A percentile compares a stretch with the other conserved stretches of the same genome.
These are phyloP conservation scores for Arabidopsis suecica DNA, from an alignment of 345 rosid genomes.

Conservation along the genomic window DNA sequence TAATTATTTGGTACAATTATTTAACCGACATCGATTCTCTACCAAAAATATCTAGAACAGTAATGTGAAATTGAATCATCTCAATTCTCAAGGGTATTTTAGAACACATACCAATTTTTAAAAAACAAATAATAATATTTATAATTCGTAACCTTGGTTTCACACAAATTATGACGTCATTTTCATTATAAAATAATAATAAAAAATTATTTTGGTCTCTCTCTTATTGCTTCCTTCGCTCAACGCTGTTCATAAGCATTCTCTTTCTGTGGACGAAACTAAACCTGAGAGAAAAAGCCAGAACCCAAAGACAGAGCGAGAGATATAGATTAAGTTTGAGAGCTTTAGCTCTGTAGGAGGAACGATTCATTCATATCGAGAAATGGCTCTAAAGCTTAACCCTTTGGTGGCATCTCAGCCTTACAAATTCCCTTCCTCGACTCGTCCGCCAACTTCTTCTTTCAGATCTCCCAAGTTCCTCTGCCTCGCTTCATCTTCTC, in stretches of 20 bases:
- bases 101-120: slow-evolving; percentile 8
- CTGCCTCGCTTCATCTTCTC: slow-evolving; percentile 59
- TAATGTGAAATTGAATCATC: slow-evolving; percentile 29
- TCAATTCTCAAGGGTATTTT: slow-evolving; percentile 43
- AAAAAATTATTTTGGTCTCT: neutral
- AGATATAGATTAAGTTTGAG: neutral
- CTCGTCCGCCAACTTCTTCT: slow-evolving; percentile 60
- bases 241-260: slow-evolving; percentile 34
- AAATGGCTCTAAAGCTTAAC: slow-evolving; percentile 77
- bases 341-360: neutral
- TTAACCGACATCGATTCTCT: slow-evolving; percentile 9
- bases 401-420: slow-evolving; percentile 57
- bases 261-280: slow-evolving; percentile 50
- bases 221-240: slow-evolving; percentile 15
- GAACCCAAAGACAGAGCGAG: slow-evolving; percentile 8
- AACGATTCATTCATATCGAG: neutral
- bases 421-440: slow-evolving; percentile 58
- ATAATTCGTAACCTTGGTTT: neutral
- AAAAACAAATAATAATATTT: neutral
- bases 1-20: neutral
- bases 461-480: slow-evolving; percentile 79
- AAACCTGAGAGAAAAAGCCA: slow-evolving; percentile 28
- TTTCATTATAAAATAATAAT: neutral
- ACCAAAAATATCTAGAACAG: slow-evolving; percentile 11
- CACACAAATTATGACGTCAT: slow-evolving; percentile 28